A percentile compares a stretch with the other conserved stretches of the same genome.
These are phyloP conservation scores for Ceratobasidium sp. DNA, from an alignment of 1,284 basidiomycete genomes.

Conservation along the genomic window DNA sequence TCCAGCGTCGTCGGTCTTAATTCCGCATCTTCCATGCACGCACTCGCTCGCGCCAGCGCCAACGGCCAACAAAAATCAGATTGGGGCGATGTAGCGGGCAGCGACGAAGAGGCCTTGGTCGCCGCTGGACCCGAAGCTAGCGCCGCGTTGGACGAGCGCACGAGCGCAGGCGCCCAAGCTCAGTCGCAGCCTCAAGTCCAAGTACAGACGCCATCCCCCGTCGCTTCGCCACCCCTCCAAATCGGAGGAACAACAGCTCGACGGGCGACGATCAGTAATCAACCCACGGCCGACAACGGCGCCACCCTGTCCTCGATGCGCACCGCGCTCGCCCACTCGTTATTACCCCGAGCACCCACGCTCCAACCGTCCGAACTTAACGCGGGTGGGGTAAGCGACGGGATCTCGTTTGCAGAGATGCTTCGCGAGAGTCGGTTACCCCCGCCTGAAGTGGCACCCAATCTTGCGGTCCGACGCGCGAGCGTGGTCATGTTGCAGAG, in stretches of 20 bases:
- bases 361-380: slow-evolving; percentile 59
- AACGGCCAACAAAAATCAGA: slow-evolving; percentile 47
- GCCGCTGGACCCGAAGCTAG: slow-evolving; percentile 82
- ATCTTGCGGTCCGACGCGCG: slow-evolving; percentile 22
- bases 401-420: slow-evolving; percentile 77
- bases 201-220: slow-evolving; percentile 52
- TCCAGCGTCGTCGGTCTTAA: slow-evolving; percentile 66
- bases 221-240: slow-evolving; percentile 44
- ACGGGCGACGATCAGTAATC: slow-evolving; percentile 35
- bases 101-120: slow-evolving; percentile 85
- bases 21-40: slow-evolving; percentile 50
- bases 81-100: slow-evolving; percentile 59
- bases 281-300: slow-evolving; percentile 47
- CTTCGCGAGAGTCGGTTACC: slow-evolving; percentile 82
- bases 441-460: slow-evolving; percentile 69
- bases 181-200: no score
- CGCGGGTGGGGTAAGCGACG: slow-evolving; percentile 62
- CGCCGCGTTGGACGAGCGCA: slow-evolving; percentile 82
- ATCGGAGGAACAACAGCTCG: slow-evolving; percentile 37
- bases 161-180: slow-evolving; percentile 65
- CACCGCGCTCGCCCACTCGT: slow-evolving; percentile 39
- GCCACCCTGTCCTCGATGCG: slow-evolving; percentile 45
- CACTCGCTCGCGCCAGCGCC: slow-evolving; percentile 8
- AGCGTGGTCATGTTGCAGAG: slow-evolving; percentile 37
- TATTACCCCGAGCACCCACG: slow-evolving; percentile 51